A percentile compares a stretch with the other conserved stretches of the same genome.
Conservation (phyloP, 2,329 filamentous ascomycete species). For the Bertia moriformis region DNA sequence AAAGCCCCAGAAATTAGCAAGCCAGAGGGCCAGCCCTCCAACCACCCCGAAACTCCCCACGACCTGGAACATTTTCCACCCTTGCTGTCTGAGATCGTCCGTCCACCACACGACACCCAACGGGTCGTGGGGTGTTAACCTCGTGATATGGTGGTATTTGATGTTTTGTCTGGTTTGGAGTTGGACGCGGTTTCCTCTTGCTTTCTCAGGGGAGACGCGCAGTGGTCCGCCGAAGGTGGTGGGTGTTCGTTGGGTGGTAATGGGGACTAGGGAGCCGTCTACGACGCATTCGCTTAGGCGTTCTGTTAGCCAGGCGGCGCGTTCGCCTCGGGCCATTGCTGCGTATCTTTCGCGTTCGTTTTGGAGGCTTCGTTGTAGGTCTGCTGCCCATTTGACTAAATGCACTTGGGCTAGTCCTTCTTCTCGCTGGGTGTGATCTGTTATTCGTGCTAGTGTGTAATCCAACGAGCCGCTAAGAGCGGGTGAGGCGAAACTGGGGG, state of each 20-base stretch:
- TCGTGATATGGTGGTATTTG: constrained; percentile 6
- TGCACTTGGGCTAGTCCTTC: constrained; percentile 52
- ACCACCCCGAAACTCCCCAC: constrained; percentile 61
- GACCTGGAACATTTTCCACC: constrained; percentile 58
- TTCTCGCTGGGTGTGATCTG: constrained; percentile 42
- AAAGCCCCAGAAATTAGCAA: constrained; percentile 10
- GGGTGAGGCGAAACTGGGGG: constrained; percentile 14
- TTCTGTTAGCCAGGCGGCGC: constrained; percentile 56
- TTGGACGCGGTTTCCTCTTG: background rate
- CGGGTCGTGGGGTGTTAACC: constrained; percentile 53
- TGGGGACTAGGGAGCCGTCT: constrained; percentile 45
- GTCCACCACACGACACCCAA: constrained; percentile 61
- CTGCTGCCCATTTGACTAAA: constrained; percentile 68
- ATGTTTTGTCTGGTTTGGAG: constrained; percentile 1
- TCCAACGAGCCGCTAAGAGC: too few relatives aligned
- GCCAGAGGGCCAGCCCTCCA: constrained; percentile 56
- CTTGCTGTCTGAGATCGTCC: constrained; percentile 46
- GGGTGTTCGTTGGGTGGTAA: constrained; percentile 16
- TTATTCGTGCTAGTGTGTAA: constrained; percentile 46
- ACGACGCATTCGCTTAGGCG: constrained; percentile 50
- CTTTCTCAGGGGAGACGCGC: constrained; percentile 2
- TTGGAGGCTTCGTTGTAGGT: constrained; percentile 62
- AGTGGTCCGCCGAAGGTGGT: constrained; percentile 4
- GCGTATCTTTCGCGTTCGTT: constrained; percentile 61
- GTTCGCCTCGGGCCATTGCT: constrained; percentile 42